phyloP scores from a whole-genome alignment of 176 grass and related monocot genomes.

The Aegilops tauschii region DNA sequence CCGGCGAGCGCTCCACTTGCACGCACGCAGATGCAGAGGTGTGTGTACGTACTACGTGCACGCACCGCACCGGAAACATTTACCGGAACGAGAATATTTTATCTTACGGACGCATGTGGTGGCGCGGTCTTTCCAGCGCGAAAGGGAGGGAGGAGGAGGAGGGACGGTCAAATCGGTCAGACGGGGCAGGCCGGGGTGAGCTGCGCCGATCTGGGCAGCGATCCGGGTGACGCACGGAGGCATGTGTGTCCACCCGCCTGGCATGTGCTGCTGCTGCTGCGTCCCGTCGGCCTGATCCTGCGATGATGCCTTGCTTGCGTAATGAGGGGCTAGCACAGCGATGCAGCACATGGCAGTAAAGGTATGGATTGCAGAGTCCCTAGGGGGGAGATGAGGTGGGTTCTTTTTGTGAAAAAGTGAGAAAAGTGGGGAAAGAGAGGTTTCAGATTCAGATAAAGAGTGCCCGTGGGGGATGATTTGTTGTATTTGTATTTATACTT shows the following conservation, averaged over 20 bases:
- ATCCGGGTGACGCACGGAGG: neutral
- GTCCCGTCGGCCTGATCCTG: neutral
- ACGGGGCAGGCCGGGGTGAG: neutral
- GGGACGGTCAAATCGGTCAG: slow-evolving; percentile 26
- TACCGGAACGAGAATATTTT: neutral
- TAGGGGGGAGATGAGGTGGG: too few species aligned
- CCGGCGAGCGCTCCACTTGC: neutral
- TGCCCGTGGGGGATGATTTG: too few species aligned
- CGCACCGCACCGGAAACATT: neutral
- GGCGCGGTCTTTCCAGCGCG: neutral
- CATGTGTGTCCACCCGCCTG: slow-evolving; percentile 13
- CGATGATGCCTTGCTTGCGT: slow-evolving; percentile 1
- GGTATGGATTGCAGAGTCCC: too few species aligned
- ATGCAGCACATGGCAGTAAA: neutral
- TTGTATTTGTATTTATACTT: too few species aligned
- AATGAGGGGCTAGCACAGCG: neutral
- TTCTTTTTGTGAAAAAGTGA: too few species aligned
- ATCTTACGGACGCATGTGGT: neutral
- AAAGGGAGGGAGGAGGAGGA: too few species aligned
- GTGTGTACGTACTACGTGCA: neutral
- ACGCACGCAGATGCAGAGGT: neutral
- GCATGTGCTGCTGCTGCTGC: neutral
- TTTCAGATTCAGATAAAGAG: too few species aligned
- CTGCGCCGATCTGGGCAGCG: slow-evolving; percentile 15
- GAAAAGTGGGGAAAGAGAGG: too few species aligned